phyloP scores from a whole-genome alignment of 2,329 filamentous ascomycete genomes.

The Trichoderma cornu-damae region DNA sequence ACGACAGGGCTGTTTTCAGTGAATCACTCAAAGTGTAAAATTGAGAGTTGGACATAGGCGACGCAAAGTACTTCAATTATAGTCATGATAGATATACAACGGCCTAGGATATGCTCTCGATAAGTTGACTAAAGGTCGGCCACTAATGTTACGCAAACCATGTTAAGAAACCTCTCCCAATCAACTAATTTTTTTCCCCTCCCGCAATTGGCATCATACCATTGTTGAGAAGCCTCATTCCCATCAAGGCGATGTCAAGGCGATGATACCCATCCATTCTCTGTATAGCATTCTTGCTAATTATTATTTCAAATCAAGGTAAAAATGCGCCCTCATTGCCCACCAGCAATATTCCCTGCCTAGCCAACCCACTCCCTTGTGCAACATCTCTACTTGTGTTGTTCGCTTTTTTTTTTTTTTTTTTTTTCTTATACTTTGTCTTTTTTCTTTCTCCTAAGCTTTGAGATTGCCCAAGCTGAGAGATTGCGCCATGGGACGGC shows the following conservation, averaged over 20 bases:
- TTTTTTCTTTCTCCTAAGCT: too few species aligned
- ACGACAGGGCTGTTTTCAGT: too few species aligned
- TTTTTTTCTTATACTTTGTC: too few species aligned
- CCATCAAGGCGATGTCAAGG: background rate
- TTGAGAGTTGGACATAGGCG: background rate
- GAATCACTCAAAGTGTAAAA: too few species aligned
- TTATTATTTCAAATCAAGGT: background rate
- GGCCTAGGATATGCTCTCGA: background rate
- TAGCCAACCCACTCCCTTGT: background rate
- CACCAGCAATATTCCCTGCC: background rate
- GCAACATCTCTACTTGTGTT: background rate
- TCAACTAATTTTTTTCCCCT: background rate
- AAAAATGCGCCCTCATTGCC: background rate
- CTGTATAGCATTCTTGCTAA: constrained; percentile 6
- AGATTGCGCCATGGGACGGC: background rate
- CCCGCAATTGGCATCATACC: background rate
- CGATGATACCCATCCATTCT: constrained; percentile 12
- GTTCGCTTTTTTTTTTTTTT: too few species aligned
- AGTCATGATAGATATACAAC: background rate
- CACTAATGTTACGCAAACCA: background rate
- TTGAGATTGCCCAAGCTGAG: constrained; percentile 12
- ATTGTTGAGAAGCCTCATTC: background rate
- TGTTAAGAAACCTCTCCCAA: background rate
- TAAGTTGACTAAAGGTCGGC: background rate
- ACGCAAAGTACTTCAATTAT: background rate